Percentiles rank a stretch among this genome's conserved stretches.
Evolutionary conservation across 2,329 filamentous ascomycete species (phyloP).

Genomic region (Calonectria ilicicola): DNA sequence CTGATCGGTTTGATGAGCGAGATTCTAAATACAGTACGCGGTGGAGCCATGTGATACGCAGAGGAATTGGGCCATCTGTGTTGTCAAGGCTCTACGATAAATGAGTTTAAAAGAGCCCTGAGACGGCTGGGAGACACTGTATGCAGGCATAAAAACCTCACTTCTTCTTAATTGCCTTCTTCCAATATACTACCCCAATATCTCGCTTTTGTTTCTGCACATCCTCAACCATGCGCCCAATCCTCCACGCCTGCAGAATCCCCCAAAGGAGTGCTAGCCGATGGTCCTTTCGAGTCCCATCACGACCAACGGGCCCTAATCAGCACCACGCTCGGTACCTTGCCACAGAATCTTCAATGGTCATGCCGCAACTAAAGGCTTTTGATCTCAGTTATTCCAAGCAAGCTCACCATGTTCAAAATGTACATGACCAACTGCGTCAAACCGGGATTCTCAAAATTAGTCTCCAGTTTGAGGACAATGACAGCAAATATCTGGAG

Average conservation of each 20-base stretch:
- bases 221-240: conserved; percentile 10
- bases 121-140: neutral
- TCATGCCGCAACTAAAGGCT: conserved; percentile 28
- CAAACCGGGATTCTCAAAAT: conserved; percentile 51
- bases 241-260: neutral
- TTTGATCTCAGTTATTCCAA: conserved; percentile 26
- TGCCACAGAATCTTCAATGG: conserved; percentile 9
- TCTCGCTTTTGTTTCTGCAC: neutral
- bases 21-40: too few species aligned
- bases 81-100: neutral
- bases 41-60: neutral
- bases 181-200: neutral
- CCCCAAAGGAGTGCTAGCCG: neutral
- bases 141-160: neutral
- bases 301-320: neutral
- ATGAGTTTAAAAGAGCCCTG: neutral
- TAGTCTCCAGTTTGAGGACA: conserved; percentile 47
- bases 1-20: too few species aligned
- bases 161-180: neutral
- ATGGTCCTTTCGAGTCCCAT: neutral
- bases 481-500: conserved; percentile 49
- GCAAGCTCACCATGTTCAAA: conserved; percentile 28
- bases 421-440: conserved; percentile 30
- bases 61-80: neutral
- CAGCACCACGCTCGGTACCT: neutral